A percentile compares a stretch with the other conserved stretches of the same genome.
These are phyloP conservation scores for Hanseniaspora singularis DNA, from an alignment of 805 yeast genomes.

Conservation along the genomic window DNA sequence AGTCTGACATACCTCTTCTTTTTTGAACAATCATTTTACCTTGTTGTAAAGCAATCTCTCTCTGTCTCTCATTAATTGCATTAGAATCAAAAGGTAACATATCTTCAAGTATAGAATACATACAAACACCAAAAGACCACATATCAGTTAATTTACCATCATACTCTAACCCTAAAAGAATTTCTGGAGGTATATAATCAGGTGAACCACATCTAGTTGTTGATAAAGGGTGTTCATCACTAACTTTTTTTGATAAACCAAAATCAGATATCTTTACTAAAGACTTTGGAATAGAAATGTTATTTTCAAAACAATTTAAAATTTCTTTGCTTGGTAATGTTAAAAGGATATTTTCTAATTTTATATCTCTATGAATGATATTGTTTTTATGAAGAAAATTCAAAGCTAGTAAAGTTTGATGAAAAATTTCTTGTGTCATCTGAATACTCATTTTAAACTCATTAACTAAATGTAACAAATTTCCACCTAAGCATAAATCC, in stretches of 20 bases:
- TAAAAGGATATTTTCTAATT: conserved; percentile 70
- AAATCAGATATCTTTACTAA: conserved; percentile 67
- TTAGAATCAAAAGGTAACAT: conserved; percentile 81
- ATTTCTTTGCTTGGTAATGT: conserved; percentile 30
- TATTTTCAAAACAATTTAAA: conserved; percentile 20
- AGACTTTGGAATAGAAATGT: conserved; percentile 16
- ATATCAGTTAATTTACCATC: conserved; percentile 85
- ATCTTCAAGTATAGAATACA: conserved; percentile 73
- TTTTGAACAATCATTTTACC: conserved; percentile 9
- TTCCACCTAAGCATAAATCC: conserved; percentile 78
- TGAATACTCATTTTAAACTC: conserved; percentile 36
- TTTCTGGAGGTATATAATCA: conserved; percentile 91
- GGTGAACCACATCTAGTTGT: conserved; percentile 92
- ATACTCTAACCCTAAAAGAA: conserved; percentile 78
- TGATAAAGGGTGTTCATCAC: conserved; percentile 41
- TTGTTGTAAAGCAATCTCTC: conserved; percentile 21
- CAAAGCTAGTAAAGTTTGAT: conserved; percentile 61
- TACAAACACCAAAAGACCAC: conserved; percentile 91
- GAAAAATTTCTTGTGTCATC: conserved; percentile 49
- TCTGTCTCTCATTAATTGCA: conserved; percentile 26
- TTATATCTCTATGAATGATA: conserved; percentile 83
- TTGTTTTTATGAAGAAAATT: conserved; percentile 53
- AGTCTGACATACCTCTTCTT: conserved; percentile 40
- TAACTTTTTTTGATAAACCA: conserved; percentile 66
- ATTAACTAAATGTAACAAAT: conserved; percentile 54